Evolutionary conservation across 1,139 yeast species (phyloP).

Genomic region (Blastobotrys proliferans): DNA sequence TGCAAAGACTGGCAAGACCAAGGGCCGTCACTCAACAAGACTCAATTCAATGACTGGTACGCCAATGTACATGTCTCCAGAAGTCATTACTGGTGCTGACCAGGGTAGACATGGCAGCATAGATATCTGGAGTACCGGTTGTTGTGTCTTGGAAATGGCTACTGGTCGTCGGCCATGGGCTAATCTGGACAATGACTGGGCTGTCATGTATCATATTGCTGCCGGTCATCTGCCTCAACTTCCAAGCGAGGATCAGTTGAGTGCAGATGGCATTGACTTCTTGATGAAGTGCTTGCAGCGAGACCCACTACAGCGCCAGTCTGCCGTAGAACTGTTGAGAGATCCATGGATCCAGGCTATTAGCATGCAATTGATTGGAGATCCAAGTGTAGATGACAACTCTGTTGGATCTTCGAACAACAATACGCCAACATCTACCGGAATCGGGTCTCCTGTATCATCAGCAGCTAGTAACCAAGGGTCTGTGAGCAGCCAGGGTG

Average conservation of each 20-base stretch:
- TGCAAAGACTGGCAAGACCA: constrained; percentile 54
- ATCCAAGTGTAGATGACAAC: not conserved
- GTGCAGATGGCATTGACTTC: constrained; percentile 68
- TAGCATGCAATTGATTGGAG: constrained; percentile 19
- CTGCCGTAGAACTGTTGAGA: constrained; percentile 72
- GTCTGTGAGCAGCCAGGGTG: not conserved
- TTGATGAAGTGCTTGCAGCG: constrained; percentile 74
- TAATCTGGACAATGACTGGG: constrained; percentile 94
- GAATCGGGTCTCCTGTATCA: not conserved
- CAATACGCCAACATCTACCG: not conserved
- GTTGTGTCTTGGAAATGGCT: constrained; percentile 92
- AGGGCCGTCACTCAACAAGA: constrained; percentile 26
- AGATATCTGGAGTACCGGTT: constrained; percentile 70
- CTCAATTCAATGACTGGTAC: constrained; percentile 77
- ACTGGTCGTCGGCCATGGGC: constrained; percentile 59
- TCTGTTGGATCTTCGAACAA: not conserved
- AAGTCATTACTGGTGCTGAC: constrained; percentile 77
- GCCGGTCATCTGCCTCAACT: constrained; percentile 89
- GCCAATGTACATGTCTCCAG: constrained; percentile 99
- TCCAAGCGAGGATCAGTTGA: constrained; percentile 74
- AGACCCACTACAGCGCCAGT: constrained; percentile 73
- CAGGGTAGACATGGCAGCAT: constrained; percentile 67
- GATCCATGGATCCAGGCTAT: constrained; percentile 70
- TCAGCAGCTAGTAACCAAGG: not conserved
- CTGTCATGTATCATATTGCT: constrained; percentile 96